These are phyloP conservation scores for Sugiyamaella sp. DNA, from an alignment of 1,139 yeast species.

Conservation along the genomic window DNA sequence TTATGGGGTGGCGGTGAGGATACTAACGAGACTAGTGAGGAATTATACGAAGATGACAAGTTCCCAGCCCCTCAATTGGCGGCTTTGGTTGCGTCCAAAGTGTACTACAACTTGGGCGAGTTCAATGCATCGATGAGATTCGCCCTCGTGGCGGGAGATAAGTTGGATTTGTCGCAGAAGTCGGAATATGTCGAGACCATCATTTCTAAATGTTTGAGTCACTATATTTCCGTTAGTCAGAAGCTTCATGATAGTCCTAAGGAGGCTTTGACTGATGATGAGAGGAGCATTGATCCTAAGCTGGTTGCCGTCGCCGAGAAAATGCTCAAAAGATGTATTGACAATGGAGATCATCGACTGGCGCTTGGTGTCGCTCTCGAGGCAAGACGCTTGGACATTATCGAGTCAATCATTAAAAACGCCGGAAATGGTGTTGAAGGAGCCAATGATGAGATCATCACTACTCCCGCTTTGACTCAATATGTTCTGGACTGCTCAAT, in stretches of 20 bases:
- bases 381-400: constrained; percentile 81
- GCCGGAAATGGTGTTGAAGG: constrained; percentile 40
- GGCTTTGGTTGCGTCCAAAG: constrained; percentile 90
- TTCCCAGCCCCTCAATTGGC: constrained; percentile 82
- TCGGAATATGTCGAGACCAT: constrained; percentile 93
- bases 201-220: constrained; percentile 87
- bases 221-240: constrained; percentile 70
- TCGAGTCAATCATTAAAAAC: constrained; percentile 59
- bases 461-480: constrained; percentile 54
- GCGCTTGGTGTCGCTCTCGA: constrained; percentile 93
- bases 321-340: constrained; percentile 82
- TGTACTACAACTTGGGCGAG: constrained; percentile 93
- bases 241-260: constrained; percentile 50
- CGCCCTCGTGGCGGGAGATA: constrained; percentile 82
- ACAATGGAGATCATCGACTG: constrained; percentile 69
- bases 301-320: constrained; percentile 74
- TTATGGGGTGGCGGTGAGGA: neutral
- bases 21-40: constrained; percentile 53
- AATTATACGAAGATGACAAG: constrained; percentile 79
- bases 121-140: constrained; percentile 88
- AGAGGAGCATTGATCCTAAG: constrained; percentile 56
- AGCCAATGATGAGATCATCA: constrained; percentile 10
- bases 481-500: constrained; percentile 80
- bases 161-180: constrained; percentile 69
- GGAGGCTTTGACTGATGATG: constrained; percentile 30